Evolutionary conservation across 2,329 filamentous ascomycete species (phyloP), one percentile per base, ranked within the genome.

Genomic region (Cryphonectria radicalis): DNA sequence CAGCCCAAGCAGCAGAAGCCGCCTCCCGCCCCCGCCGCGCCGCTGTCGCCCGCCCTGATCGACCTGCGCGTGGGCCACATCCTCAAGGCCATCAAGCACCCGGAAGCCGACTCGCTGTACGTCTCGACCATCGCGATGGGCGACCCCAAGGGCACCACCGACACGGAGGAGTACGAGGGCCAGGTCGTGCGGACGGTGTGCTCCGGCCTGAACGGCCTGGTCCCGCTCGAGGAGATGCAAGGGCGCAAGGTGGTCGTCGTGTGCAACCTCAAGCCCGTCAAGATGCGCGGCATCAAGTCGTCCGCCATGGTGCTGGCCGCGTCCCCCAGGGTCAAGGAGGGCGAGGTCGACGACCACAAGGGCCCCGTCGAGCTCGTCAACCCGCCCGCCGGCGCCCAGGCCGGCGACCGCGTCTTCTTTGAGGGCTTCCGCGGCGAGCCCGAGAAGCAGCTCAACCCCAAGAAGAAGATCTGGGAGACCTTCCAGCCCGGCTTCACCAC

Each of bases 401-500:
- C 95, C 7, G 96, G 96, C 71, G 94, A 97, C 80, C 87, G 93
- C 19, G 93, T 98, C 67, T 95, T 87, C 87, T 99, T 99, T 80
- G 93, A 98, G 80, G 96, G 96, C 64, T 99, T 93, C 91, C 88
- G 93, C 81, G 95, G 94, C 72, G 93, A 97, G 86, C 94, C 96
- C 0, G 96, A 99, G 87, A 92, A 91, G 74, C 90, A 95, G 67
- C 88, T 99, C 71, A 99, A 98, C 87, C 96, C 96, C 71, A 99
- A 99, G 91, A 99, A 98, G 91, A 98, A 98, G 91, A 86, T 98
- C 73, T 98, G 95, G 95, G 96, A 99, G 87, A 93, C 88, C 13
- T 93, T 97, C 83, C 95, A 98, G 87, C 94, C 95, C 0, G 96
- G 95, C 0, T 98, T 98, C 84, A 97, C 93, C 42, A 99, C 95